Base-by-base conservation (phyloP, 164 flowering plant genomes). In the Magnolia kwangsiensis region DNA sequence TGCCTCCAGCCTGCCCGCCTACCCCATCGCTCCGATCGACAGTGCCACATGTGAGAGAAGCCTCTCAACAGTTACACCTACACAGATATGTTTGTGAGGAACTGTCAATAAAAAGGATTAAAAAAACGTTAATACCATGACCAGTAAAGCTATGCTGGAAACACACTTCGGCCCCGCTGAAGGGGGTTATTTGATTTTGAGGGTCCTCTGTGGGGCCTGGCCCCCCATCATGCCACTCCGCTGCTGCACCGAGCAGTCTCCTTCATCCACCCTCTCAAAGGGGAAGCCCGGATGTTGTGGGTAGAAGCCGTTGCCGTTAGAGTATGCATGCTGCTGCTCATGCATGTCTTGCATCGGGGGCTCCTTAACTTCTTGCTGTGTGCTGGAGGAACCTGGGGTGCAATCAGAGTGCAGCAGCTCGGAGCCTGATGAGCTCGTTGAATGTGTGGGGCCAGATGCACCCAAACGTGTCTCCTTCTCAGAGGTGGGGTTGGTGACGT, bases 131-230 rank as follows among this genome's bases (percentile, higher is more conserved):
- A 18, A 50, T 31, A 19, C 51, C 73, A 11, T 51, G 24, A 70
- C 69, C n/a, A 21, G 37, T 37, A 27, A 31, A 70, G 70, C 14
- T 31, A 63, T 7, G 71, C 74, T 71, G 77, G 77, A 74, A 64
- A 63, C 64, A 63, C 80, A 73, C 51, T 24, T 70, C 58, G n/a
- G 10, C 31, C 51, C 74, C 70, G 65, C 1, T 18, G 21, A 0
- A 20, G 72, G 78, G 51, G 76, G 51, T 86, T 87, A 89, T 80
- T 89, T 83, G 77, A 89, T 89, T 67, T 91, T 80, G 66, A 87
- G 87, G 49, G 89, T 88, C 85, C 90, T 80, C 69, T 89, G 90
- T 24, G 86, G 79, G 76, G 88, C 84, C 85, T 78, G 87, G 67
- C 80, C 81, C 21, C 85, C 80, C 5, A 83, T 76, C 20, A 89